phyloP scores from a whole-genome alignment of 495 filamentous ascomycete species.

The Penicillium ochrochloron region DNA sequence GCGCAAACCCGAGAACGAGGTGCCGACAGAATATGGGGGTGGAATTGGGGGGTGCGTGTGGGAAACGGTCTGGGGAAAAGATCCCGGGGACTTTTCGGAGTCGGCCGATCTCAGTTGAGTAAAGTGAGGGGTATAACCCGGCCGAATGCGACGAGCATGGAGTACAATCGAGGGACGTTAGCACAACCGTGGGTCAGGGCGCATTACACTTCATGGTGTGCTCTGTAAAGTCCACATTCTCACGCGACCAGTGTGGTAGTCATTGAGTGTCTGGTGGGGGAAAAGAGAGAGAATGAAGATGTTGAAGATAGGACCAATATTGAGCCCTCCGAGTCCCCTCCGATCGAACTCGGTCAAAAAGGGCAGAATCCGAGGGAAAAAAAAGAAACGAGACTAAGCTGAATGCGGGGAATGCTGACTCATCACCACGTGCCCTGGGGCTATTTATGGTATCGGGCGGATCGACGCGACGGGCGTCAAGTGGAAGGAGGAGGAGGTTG shows the following conservation, averaged over 20 bases:
- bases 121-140: slow-evolving; percentile 35
- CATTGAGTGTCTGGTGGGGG: neutral
- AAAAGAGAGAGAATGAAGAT: neutral
- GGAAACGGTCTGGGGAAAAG: slow-evolving; percentile 28
- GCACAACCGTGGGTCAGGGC: slow-evolving; percentile 16
- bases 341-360: neutral
- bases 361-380: too few relatives aligned
- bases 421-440: slow-evolving; percentile 21
- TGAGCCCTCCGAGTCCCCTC: too few relatives aligned
- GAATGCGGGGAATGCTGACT: slow-evolving; percentile 25
- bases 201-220: slow-evolving; percentile 19
- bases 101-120: slow-evolving; percentile 32
- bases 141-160: slow-evolving; percentile 30
- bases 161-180: slow-evolving; percentile 9
- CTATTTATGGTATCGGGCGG: slow-evolving; percentile 23
- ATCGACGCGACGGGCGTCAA: slow-evolving; percentile 25
- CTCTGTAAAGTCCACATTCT: neutral
- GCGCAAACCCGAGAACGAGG: slow-evolving; percentile 26
- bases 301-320: neutral
- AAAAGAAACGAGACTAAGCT: slow-evolving; percentile 17
- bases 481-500: slow-evolving; percentile 20
- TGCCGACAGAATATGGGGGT: slow-evolving; percentile 11
- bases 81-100: slow-evolving; percentile 34
- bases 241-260: neutral
- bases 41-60: slow-evolving; percentile 4